A percentile compares a stretch with the other conserved stretches of the same genome.
Evolutionary conservation across 2,329 filamentous ascomycete species (phyloP).

Genomic region (Fusarium irregulare): DNA sequence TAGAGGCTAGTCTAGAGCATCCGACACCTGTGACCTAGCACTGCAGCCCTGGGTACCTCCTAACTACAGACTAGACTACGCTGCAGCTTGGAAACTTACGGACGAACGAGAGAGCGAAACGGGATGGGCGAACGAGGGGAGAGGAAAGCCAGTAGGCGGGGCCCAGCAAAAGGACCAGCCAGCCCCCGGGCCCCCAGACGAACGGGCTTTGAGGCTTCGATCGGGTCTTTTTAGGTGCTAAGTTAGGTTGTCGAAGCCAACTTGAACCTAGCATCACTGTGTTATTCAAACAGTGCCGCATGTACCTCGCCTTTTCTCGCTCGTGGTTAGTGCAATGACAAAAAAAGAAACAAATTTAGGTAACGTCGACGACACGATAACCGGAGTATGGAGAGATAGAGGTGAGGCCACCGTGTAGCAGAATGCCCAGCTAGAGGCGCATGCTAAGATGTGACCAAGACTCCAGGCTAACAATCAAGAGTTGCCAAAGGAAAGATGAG

Average conservation of each 20-base stretch:
- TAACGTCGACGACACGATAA: background rate
- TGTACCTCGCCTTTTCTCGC: slow-evolving; percentile 12
- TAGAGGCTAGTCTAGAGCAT: background rate
- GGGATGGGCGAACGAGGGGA: slow-evolving; percentile 20
- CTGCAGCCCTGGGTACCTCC: slow-evolving; percentile 1
- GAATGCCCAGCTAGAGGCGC: slow-evolving; percentile 11
- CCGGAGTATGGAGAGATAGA: slow-evolving; percentile 14
- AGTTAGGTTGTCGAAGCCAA: background rate
- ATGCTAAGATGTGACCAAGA: slow-evolving; percentile 29
- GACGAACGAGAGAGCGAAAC: slow-evolving; percentile 29
- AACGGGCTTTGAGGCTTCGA: slow-evolving; percentile 29
- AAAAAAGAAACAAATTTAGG: background rate
- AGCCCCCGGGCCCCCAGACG: background rate
- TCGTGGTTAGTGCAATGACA: background rate
- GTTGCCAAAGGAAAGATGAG: slow-evolving; percentile 28
- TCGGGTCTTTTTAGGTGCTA: slow-evolving; percentile 12
- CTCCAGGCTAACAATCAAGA: slow-evolving; percentile 13
- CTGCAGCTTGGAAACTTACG: slow-evolving; percentile 12
- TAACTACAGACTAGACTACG: background rate
- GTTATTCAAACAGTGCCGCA: slow-evolving; percentile 30
- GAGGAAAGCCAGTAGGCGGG: slow-evolving; percentile 25
- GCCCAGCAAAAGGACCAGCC: slow-evolving; percentile 37
- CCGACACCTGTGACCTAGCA: slow-evolving; percentile 7
- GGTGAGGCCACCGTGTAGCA: slow-evolving; percentile 18
- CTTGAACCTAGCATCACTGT: slow-evolving; percentile 19